Evolutionary conservation across 352 stramenopile genomes (phyloP).

Genomic region (Thalassiosira mediterranea): DNA sequence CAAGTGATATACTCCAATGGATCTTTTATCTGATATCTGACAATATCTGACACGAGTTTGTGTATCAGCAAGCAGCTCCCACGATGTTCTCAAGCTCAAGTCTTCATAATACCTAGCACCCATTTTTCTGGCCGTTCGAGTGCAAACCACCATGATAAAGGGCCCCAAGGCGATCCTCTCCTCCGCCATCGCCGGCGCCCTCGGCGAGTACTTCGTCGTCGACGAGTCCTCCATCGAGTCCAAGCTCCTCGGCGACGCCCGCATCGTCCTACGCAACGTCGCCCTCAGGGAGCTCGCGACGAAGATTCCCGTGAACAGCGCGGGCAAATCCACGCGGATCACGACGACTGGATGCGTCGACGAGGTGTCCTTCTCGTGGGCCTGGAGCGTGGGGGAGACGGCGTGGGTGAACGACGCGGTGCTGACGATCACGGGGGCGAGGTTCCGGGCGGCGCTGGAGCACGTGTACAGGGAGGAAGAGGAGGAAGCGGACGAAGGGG

Average conservation of each 20-base stretch:
- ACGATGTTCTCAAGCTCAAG: too few relatives aligned
- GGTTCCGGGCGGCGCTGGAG: constrained; percentile 39
- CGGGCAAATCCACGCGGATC: constrained; percentile 18
- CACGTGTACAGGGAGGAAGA: constrained; percentile 7
- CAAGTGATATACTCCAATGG: too few relatives aligned
- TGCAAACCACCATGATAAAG: too few relatives aligned
- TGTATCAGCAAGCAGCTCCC: too few relatives aligned
- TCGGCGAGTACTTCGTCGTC: constrained; percentile 57
- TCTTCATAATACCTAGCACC: too few relatives aligned
- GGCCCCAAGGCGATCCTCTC: constrained; percentile 54
- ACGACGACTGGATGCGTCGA: constrained; percentile 42
- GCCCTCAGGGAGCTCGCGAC: constrained; percentile 18
- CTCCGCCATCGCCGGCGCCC: constrained; percentile 48
- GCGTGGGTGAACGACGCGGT: constrained; percentile 48
- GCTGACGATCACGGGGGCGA: constrained; percentile 38
- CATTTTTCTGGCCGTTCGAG: too few relatives aligned
- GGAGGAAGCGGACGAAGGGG: not conserved
- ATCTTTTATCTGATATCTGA: too few relatives aligned
- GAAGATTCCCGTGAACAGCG: constrained; percentile 23
- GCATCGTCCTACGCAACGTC: constrained; percentile 45
- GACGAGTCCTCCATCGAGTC: constrained; percentile 46
- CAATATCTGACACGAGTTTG: too few relatives aligned
- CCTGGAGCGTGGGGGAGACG: constrained; percentile 19
- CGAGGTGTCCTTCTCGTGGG: constrained; percentile 48
- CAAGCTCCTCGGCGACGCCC: constrained; percentile 47